These are phyloP conservation scores for Trametes versicolor DNA, from an alignment of 1,284 basidiomycete species.

Conservation along the genomic window DNA sequence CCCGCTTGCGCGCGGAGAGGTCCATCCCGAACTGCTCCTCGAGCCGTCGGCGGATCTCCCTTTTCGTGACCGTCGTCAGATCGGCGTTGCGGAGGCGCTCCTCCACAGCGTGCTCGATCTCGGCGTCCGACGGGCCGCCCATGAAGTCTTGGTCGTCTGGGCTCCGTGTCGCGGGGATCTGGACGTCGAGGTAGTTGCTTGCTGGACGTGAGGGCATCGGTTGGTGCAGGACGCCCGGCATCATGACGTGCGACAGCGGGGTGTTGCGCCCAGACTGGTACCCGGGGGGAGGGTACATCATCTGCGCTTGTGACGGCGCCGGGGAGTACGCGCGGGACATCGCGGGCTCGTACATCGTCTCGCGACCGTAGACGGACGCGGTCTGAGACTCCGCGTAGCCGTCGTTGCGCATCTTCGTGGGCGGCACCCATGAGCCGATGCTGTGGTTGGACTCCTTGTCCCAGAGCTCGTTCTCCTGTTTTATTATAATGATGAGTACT, in stretches of 20 bases:
- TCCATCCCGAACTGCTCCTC: slow-evolving; percentile 84
- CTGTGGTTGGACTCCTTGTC: slow-evolving; percentile 95
- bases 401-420: slow-evolving; percentile 71
- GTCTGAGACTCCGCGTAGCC: slow-evolving; percentile 79
- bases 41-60: slow-evolving; percentile 83
- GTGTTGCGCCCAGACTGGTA: slow-evolving; percentile 84
- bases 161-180: slow-evolving; percentile 62
- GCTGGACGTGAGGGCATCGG: slow-evolving; percentile 72
- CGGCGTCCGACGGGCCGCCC: slow-evolving; percentile 67
- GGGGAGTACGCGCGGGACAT: slow-evolving; percentile 69
- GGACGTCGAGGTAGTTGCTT: slow-evolving; percentile 80
- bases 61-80: slow-evolving; percentile 90
- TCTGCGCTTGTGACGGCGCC: slow-evolving; percentile 68
- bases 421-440: slow-evolving; percentile 86
- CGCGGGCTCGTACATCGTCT: slow-evolving; percentile 79
- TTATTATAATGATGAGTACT: slow-evolving; percentile 1
- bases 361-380: slow-evolving; percentile 82
- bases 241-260: slow-evolving; percentile 52
- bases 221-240: slow-evolving; percentile 48
- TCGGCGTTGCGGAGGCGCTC: slow-evolving; percentile 81
- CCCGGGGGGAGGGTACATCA: slow-evolving; percentile 59
- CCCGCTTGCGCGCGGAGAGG: slow-evolving; percentile 68
- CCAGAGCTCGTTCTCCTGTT: slow-evolving; percentile 94
- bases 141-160: slow-evolving; percentile 59
- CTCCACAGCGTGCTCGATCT: slow-evolving; percentile 79